A percentile compares a stretch with the other conserved stretches of the same genome.
Evolutionary conservation across 176 grass and related monocot species (phyloP).

Genomic region (Panicum miliaceum): DNA sequence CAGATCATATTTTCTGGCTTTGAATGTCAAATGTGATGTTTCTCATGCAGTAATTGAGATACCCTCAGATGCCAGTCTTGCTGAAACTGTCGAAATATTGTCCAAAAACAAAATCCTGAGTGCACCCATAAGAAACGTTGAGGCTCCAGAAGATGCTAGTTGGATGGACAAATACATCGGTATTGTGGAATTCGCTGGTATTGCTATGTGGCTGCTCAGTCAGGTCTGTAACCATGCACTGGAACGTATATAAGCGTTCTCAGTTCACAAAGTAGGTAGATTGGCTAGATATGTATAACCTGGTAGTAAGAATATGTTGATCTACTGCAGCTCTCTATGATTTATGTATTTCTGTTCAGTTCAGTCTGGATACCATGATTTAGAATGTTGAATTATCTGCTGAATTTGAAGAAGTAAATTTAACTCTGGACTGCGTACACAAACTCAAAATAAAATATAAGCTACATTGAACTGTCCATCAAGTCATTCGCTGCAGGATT

Average conservation of each 20-base stretch:
- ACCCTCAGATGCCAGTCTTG: slow-evolving; percentile 78
- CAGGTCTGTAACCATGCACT: slow-evolving; percentile 63
- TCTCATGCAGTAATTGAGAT: slow-evolving; percentile 81
- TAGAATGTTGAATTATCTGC: not conserved
- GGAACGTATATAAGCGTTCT: not conserved
- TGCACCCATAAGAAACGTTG: slow-evolving; percentile 80
- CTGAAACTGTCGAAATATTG: slow-evolving; percentile 76
- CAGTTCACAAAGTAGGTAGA: not conserved
- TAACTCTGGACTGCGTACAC: not conserved
- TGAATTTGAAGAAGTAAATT: not conserved
- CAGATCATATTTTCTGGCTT: slow-evolving; percentile 6
- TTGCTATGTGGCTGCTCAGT: slow-evolving; percentile 93
- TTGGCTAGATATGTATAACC: not conserved
- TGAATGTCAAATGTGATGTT: slow-evolving; percentile 4
- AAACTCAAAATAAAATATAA: not conserved
- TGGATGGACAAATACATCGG: slow-evolving; percentile 98
- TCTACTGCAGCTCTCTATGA: not conserved
- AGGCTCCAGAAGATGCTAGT: slow-evolving; percentile 87
- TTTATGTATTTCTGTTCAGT: slow-evolving; percentile 23
- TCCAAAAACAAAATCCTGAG: slow-evolving; percentile 98
- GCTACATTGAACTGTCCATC: not conserved
- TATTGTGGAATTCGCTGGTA: slow-evolving; percentile 89
- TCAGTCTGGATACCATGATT: not conserved
- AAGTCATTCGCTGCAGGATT: slow-evolving; percentile 11
- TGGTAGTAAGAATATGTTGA: slow-evolving; percentile 16